Conservation (phyloP, 805 yeast species). For the Peterozyma toletana region DNA sequence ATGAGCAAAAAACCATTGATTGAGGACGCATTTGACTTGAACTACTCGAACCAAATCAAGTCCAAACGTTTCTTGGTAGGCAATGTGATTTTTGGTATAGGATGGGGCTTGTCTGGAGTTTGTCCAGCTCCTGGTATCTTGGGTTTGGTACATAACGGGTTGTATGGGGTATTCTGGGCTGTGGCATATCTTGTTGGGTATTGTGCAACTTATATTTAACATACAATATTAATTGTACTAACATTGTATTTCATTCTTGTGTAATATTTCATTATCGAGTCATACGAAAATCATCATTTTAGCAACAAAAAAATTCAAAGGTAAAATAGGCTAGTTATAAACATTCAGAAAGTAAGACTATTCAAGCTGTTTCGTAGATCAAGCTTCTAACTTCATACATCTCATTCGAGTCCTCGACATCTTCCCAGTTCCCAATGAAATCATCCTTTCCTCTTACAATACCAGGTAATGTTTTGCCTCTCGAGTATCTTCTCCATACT, state of each 20-base stretch:
- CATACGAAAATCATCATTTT: neutral
- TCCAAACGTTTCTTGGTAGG: slow-evolving; percentile 30
- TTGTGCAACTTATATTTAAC: slow-evolving; percentile 2
- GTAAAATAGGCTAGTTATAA: neutral
- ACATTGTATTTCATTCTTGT: neutral
- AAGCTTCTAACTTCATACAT: slow-evolving; percentile 58
- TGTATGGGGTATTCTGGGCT: slow-evolving; percentile 20
- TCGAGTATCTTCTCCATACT: slow-evolving; percentile 71
- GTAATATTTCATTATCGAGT: too few species aligned
- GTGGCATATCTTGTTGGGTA: slow-evolving; percentile 20
- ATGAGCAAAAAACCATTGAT: slow-evolving; percentile 13
- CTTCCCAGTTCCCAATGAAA: slow-evolving; percentile 79
- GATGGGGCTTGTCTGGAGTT: slow-evolving; percentile 46
- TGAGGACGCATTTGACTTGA: slow-evolving; percentile 15
- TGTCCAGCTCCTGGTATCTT: slow-evolving; percentile 49
- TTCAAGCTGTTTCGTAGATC: slow-evolving; percentile 54
- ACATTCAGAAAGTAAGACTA: neutral
- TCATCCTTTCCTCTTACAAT: slow-evolving; percentile 78
- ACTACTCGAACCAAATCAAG: slow-evolving; percentile 15
- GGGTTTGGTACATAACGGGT: slow-evolving; percentile 17
- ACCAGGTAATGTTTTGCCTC: slow-evolving; percentile 76
- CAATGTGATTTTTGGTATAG: slow-evolving; percentile 37
- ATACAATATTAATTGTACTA: neutral
- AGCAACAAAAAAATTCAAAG: neutral
- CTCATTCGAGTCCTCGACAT: slow-evolving; percentile 77